Evolutionary conservation across 2,329 filamentous ascomycete genomes (phyloP).

Genomic region (Pyricularia sp.): DNA sequence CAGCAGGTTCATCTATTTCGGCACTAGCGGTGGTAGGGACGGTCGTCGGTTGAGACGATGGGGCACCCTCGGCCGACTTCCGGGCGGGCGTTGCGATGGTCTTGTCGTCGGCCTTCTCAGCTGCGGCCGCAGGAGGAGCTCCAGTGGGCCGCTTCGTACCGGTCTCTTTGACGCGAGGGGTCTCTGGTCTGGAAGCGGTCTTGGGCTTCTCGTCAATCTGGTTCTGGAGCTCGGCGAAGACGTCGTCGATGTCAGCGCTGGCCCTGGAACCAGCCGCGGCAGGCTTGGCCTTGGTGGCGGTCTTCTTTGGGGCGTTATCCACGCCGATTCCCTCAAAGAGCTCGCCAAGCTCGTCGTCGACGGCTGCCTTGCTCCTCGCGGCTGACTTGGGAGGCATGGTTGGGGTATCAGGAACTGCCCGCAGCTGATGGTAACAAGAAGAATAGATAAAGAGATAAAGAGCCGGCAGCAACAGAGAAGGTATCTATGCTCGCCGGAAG

Average conservation of each 20-base stretch:
- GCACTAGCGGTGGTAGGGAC: conserved; percentile 55
- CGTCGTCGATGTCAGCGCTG: conserved; percentile 26
- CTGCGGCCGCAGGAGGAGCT: conserved; percentile 9
- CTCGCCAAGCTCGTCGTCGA: conserved; percentile 51
- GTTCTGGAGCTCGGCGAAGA: conserved; percentile 77
- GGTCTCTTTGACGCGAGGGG: conserved; percentile 55
- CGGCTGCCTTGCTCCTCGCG: conserved; percentile 35
- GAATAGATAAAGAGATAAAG: neutral
- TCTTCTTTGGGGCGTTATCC: conserved; percentile 29
- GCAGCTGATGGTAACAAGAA: neutral
- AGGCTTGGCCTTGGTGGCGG: conserved; percentile 10
- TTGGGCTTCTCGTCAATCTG: conserved; percentile 53
- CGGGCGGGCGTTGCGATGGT: conserved; percentile 32
- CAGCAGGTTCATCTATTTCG: conserved; percentile 45
- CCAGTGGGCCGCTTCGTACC: conserved; percentile 27
- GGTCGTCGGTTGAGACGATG: conserved; percentile 58
- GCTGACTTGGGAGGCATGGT: conserved; percentile 43
- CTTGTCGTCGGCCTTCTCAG: conserved; percentile 48
- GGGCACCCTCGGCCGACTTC: conserved; percentile 67
- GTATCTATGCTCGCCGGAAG: neutral
- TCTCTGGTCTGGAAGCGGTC: conserved; percentile 61
- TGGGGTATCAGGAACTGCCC: neutral
- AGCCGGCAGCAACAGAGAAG: neutral
- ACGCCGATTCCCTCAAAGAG: conserved; percentile 52
- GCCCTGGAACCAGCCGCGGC: conserved; percentile 36